Evolutionary conservation across 257 asterid species (phyloP).

Genomic region (Ilex asprella): DNA sequence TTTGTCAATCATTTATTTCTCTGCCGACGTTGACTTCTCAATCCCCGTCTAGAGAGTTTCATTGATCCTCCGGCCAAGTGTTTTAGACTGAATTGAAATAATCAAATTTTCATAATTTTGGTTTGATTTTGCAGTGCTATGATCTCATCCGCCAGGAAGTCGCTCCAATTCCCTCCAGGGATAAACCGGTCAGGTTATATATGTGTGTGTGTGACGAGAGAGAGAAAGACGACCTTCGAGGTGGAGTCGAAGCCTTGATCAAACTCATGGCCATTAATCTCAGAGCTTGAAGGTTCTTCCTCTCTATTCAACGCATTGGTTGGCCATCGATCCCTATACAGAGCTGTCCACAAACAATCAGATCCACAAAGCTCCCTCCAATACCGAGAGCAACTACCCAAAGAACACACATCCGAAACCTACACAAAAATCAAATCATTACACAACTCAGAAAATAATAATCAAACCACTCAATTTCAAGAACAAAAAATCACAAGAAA

Average conservation of each 20-base stretch:
- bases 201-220: no score
- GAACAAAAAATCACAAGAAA: background rate
- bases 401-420: slow-evolving; percentile 75
- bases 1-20: no score
- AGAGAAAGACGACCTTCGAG: no score
- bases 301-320: slow-evolving; percentile 11
- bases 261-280: slow-evolving; percentile 13
- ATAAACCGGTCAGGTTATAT: no score
- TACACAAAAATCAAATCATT: slow-evolving; percentile 8
- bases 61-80: no score
- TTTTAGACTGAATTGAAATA: no score
- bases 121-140: no score
- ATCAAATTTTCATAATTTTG: no score
- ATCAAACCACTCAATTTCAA: slow-evolving; percentile 6
- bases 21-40: no score
- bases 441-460: slow-evolving; percentile 12
- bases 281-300: slow-evolving; percentile 20
- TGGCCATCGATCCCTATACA: slow-evolving; percentile 71
- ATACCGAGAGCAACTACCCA: slow-evolving; percentile 83
- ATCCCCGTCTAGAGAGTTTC: no score
- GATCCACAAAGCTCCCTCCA: slow-evolving; percentile 78
- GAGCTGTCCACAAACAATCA: slow-evolving; percentile 67
- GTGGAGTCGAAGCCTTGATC: slow-evolving; percentile 18
- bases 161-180: no score
- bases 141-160: no score